Evolutionary conservation across 1,139 yeast genomes (phyloP), one percentile per base, ranked within the genome.

Genomic region (Protomyces inundatus): DNA sequence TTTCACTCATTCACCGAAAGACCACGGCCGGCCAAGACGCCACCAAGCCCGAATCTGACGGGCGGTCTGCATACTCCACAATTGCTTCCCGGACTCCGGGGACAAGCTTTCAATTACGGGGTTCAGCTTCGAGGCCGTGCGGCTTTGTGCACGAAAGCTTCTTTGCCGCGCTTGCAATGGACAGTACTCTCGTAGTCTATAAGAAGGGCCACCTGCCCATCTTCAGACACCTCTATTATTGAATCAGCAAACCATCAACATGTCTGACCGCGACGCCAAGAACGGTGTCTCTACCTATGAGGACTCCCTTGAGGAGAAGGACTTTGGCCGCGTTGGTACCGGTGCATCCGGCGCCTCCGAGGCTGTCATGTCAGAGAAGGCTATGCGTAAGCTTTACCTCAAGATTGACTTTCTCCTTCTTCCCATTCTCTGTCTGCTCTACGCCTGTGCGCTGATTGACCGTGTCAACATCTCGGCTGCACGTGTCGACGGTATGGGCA

Each of bases 401-500:
- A 83, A 82, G 69, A 74, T 84, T 55, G 88, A 84, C 70, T 46
- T 80, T 12, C 73, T 84, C 66, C 77, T 84, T 64, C 73, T 84
- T 69, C 87, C 88, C 3, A 79, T 81, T 77, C 74, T 84, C 56
- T 80, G 82, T 64, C 73, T 80, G 68, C 80, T 84, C 70, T 84
- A 84, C 70, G 80, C 84, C 67, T 77, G 85, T 68, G 84, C 85
- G 1, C 83, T 83, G 68, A 76, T 84, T 70, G 87, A 84, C 71
- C 76, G 86, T 72, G 86, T 83, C 55, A 84, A 84, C 70, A 84
- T 84, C 64, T 82, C 86, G 37, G 84, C 84, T 70, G 87, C 87
- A 16, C 82, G 81, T 67, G 77, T 83, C 67, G 83, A 83, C 67
- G 86, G 86, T 7, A 74, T 84, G 70, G 75, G 77, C 35, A 72